phyloP scores from a whole-genome alignment of 164 flowering plant genomes.

The Chimonanthus praecox region DNA sequence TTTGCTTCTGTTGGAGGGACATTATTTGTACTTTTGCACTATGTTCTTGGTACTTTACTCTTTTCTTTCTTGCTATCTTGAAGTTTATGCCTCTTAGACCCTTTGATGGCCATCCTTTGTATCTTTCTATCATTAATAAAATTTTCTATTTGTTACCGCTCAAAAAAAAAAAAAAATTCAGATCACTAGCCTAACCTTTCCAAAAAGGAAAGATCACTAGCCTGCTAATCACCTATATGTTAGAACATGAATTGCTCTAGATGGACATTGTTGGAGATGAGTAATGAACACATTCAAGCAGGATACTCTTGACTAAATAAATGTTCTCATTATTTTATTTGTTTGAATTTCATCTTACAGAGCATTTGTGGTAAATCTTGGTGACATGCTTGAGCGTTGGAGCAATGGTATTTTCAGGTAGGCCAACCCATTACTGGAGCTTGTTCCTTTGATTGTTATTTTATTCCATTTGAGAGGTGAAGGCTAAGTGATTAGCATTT shows the following conservation, averaged over 20 bases:
- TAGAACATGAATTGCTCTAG: not conserved
- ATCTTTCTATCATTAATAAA: too few relatives aligned
- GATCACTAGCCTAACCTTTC: too few relatives aligned
- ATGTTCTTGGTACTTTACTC: too few relatives aligned
- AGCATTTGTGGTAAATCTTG: constrained; percentile 91
- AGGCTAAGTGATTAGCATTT: not conserved
- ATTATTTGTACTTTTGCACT: too few relatives aligned
- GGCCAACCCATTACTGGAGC: not conserved
- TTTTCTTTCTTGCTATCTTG: too few relatives aligned
- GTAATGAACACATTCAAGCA: too few relatives aligned
- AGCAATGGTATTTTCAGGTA: constrained; percentile 91
- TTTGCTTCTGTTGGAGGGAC: too few relatives aligned
- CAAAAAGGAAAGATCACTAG: not conserved
- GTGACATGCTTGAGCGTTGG: constrained; percentile 99
- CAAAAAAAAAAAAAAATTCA: too few relatives aligned
- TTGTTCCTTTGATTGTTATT: not conserved
- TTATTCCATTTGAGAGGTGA: not conserved
- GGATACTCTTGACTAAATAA: not conserved
- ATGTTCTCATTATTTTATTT: not conserved
- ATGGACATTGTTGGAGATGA: not conserved
- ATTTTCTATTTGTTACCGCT: too few relatives aligned
- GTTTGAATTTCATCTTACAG: constrained; percentile 32
- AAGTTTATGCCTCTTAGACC: too few relatives aligned
- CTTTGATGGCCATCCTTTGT: too few relatives aligned
- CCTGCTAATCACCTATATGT: not conserved